Conservation (phyloP, 306 rosid genomes). For the Fragaria vesca region DNA sequence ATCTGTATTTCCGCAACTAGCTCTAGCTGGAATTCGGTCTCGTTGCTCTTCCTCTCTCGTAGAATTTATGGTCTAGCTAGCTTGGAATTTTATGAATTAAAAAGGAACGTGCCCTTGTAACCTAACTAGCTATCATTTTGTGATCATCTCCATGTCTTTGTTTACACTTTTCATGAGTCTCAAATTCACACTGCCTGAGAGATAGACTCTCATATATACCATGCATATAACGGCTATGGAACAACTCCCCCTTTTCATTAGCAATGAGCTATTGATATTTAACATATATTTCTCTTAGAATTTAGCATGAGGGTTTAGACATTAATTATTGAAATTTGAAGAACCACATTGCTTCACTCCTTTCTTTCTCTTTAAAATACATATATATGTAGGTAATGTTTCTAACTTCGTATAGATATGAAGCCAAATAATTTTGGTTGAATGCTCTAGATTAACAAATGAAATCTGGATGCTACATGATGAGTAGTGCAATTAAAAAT, state of each 20-base stretch:
- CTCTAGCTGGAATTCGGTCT: not conserved
- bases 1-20: not conserved
- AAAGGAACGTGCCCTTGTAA: not conserved
- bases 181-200: not conserved
- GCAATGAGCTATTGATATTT: not conserved
- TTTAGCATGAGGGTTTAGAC: not conserved
- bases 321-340: too few relatives aligned
- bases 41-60: not conserved
- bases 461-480: too few relatives aligned
- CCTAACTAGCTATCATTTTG: not conserved
- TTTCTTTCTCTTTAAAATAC: too few relatives aligned
- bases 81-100: not conserved
- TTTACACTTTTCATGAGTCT: not conserved
- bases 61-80: not conserved
- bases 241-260: not conserved
- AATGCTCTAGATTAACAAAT: too few relatives aligned
- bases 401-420: too few relatives aligned
- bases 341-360: not conserved
- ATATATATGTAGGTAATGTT: too few relatives aligned
- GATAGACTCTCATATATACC: not conserved
- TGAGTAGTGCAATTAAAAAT: too few relatives aligned
- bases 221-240: not conserved
- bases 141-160: not conserved
- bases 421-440: too few relatives aligned
- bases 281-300: not conserved